Evolutionary conservation across 2,329 filamentous ascomycete genomes (phyloP).

Genomic region (Clathrospora elynae): DNA sequence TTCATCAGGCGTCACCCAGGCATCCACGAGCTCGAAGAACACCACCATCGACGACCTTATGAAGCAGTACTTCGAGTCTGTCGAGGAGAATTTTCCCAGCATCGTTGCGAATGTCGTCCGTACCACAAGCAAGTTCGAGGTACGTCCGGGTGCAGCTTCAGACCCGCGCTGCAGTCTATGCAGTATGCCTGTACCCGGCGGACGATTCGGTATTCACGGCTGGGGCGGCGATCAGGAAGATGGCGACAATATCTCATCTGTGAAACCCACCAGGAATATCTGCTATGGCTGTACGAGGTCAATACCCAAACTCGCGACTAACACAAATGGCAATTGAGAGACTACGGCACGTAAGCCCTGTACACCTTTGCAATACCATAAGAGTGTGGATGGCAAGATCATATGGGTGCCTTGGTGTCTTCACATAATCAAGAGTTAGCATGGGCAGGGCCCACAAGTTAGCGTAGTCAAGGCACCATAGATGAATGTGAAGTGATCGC

Average conservation of each 20-base stretch:
- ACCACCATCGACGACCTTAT: constrained; percentile 91
- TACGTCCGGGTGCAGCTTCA: constrained; percentile 44
- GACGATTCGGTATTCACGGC: constrained; percentile 67
- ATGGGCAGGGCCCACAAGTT: too few species aligned
- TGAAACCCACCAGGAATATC: constrained; percentile 45
- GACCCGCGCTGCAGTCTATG: constrained; percentile 66
- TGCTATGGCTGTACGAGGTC: constrained; percentile 79
- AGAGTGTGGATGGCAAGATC: not conserved
- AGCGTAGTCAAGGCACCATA: too few species aligned
- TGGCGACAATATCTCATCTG: constrained; percentile 29
- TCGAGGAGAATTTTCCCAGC: constrained; percentile 84
- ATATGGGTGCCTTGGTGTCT: too few species aligned
- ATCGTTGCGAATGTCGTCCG: constrained; percentile 95
- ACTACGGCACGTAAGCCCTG: not conserved
- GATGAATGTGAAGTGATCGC: too few species aligned
- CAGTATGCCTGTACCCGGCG: constrained; percentile 67
- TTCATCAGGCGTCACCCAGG: constrained; percentile 31
- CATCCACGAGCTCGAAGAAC: constrained; percentile 68
- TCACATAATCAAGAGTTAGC: too few species aligned
- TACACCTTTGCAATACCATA: not conserved
- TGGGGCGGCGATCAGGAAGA: constrained; percentile 62
- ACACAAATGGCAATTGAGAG: constrained; percentile 6
- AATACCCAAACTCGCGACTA: constrained; percentile 22
- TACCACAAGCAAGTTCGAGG: constrained; percentile 80
- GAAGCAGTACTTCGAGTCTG: constrained; percentile 82